Evolutionary conservation across 129 eudicot species (phyloP).

Genomic region (Centrapalus pauciflorus): DNA sequence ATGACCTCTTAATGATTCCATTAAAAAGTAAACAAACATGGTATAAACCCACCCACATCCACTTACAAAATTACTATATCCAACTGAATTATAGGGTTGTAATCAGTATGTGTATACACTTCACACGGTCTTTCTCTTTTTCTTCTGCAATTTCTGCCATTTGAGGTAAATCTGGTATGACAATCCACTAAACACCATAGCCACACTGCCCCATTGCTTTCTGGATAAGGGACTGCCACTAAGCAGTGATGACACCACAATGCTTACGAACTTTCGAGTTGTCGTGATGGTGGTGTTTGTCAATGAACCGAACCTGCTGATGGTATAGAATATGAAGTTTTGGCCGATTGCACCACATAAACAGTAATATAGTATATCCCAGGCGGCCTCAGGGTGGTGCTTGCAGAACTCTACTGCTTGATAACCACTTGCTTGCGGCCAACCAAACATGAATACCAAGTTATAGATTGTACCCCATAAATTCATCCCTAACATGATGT

Average conservation of each 20-base stretch:
- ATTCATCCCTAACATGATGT: slow-evolving; percentile 98
- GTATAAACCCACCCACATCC: no score
- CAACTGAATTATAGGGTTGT: not conserved
- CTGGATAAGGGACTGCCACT: slow-evolving; percentile 87
- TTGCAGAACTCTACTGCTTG: slow-evolving; percentile 83
- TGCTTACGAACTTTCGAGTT: slow-evolving; percentile 94
- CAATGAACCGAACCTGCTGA: slow-evolving; percentile 89
- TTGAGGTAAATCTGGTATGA: slow-evolving; percentile 94
- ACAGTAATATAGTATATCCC: slow-evolving; percentile 87
- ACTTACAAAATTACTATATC: not conserved
- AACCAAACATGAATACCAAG: slow-evolving; percentile 82
- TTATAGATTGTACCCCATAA: slow-evolving; percentile 94
- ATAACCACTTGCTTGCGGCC: slow-evolving; percentile 91
- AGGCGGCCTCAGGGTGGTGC: slow-evolving; percentile 92
- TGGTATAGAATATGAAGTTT: slow-evolving; percentile 85
- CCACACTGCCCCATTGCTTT: slow-evolving; percentile 87
- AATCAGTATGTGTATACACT: not conserved
- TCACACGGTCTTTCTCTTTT: slow-evolving; percentile 55
- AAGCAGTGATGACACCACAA: slow-evolving; percentile 84
- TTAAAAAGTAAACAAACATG: no score
- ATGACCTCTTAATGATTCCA: no score
- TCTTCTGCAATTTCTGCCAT: slow-evolving; percentile 77
- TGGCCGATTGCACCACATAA: slow-evolving; percentile 95
- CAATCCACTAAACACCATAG: slow-evolving; percentile 89
- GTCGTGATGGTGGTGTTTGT: slow-evolving; percentile 97